These are phyloP conservation scores for Cyclotella choctawhatcheeana DNA, from an alignment of 108 stramenopile genomes.

Conservation along the genomic window DNA sequence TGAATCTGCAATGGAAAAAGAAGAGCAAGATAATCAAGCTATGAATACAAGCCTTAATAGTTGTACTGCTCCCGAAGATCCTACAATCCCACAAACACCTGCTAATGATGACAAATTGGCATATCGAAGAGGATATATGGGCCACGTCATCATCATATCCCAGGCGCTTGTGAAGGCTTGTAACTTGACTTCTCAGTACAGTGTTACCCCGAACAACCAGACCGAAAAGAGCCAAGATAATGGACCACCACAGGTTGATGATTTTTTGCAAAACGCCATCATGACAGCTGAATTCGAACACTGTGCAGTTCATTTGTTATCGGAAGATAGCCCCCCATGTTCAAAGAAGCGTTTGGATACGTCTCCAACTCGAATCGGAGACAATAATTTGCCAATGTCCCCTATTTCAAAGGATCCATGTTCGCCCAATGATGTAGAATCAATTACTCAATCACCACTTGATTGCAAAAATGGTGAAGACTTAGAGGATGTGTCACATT, in stretches of 20 bases:
- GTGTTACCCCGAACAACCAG: not conserved
- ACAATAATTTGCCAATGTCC: slow-evolving; percentile 4
- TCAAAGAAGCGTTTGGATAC: slow-evolving; percentile 19
- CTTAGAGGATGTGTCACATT: slow-evolving; percentile 41
- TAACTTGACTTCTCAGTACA: slow-evolving; percentile 7
- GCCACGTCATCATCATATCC: slow-evolving; percentile 95
- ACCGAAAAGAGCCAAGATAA: no score
- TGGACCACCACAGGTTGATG: not conserved
- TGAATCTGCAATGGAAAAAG: slow-evolving; percentile 67
- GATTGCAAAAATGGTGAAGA: slow-evolving; percentile 9
- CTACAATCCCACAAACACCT: not conserved
- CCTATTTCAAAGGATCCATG: slow-evolving; percentile 16
- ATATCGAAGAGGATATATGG: slow-evolving; percentile 90
- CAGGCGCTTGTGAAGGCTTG: slow-evolving; percentile 92
- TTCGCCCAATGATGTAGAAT: slow-evolving; percentile 15
- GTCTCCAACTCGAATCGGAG: slow-evolving; percentile 12
- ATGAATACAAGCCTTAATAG: not conserved
- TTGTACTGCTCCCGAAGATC: not conserved
- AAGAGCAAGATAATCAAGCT: slow-evolving; percentile 40
- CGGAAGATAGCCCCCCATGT: slow-evolving; percentile 9
- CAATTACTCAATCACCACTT: slow-evolving; percentile 15
- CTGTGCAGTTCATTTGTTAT: slow-evolving; percentile 2
- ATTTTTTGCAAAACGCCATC: not conserved
- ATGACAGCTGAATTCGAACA: not conserved
- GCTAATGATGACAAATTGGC: slow-evolving; percentile 3